Evolutionary conservation across 768 basidiomycete genomes (phyloP).

Genomic region (Mycena haematopus): DNA sequence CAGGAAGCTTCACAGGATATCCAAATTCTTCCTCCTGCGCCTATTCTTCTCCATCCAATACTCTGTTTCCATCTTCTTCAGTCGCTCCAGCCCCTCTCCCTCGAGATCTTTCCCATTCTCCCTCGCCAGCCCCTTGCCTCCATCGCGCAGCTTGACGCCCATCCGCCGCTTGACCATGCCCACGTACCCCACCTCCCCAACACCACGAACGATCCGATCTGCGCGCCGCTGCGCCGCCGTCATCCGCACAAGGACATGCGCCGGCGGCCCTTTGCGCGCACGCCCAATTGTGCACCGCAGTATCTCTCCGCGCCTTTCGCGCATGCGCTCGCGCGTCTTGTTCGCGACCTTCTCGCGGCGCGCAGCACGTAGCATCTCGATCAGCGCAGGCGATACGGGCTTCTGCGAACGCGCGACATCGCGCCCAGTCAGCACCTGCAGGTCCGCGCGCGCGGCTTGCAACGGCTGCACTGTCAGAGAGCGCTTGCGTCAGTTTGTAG

Average conservation of each 20-base stretch:
- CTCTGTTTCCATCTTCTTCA: conserved; percentile 37
- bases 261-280: conserved; percentile 64
- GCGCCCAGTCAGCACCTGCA: conserved; percentile 42
- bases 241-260: conserved; percentile 63
- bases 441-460: conserved; percentile 34
- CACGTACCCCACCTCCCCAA: conserved; percentile 74
- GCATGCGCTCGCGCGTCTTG: conserved; percentile 64
- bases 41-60: conserved; percentile 13
- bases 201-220: conserved; percentile 58
- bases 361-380: conserved; percentile 58
- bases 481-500: neutral
- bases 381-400: conserved; percentile 55
- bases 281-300: conserved; percentile 53
- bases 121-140: conserved; percentile 20
- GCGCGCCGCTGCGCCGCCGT: conserved; percentile 49
- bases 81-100: conserved; percentile 41
- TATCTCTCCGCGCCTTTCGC: conserved; percentile 71
- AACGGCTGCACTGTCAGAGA: conserved; percentile 45
- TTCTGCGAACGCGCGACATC: conserved; percentile 50
- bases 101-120: conserved; percentile 39
- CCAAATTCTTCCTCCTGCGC: conserved; percentile 4
- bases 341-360: conserved; percentile 66
- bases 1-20: too few species aligned
- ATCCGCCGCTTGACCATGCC: conserved; percentile 64
- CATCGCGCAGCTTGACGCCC: conserved; percentile 53